Evolutionary conservation across 192 early-diverging fungal species (phyloP), one percentile per base, ranked within the genome.

Genomic region (Backusella tarrabulga): DNA sequence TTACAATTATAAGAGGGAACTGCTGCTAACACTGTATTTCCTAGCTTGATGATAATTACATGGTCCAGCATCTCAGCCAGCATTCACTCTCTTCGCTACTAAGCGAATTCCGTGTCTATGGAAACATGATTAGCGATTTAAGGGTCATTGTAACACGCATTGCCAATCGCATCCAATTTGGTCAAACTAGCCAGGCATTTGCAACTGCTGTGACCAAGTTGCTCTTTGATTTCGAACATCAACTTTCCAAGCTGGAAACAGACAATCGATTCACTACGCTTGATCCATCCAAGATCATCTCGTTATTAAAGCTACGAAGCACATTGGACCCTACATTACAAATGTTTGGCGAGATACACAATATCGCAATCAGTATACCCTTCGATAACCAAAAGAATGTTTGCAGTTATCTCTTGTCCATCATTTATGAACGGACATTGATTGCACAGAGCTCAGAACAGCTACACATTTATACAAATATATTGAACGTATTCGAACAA

Each of bases 141-240:
- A 63, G 78, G 63, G 21, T 34, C 15, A 29, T 56, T 54, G 46
- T 68, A 21, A 74, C 71, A 56, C 46, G 56, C 5, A 52, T 74
- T 15, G 34, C 34, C 17, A 77, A 54, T 21, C 46, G 63, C 66
- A 67, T 69, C n/a, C 29, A 69, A n/a, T 83, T 82, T 76, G 85
- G 85, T 12, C 80, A 82, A 70, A 86, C 85, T 1, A 70, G 72
- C n/a, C 85, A 86, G 46, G 83, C 85, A 5, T 86, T 86, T 77
- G 71, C 82, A 14, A 29, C 71, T 11, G 67, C 77, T 17, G 41
- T 86, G 7, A 17, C 63, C 9, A 71, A 69, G 11, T 54, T 72
- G 44, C 21, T 86, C 1, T 46, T 67, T 11, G 60, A 77, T 6
- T 84, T 86, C 54, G 78, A 84, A 34, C 34, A 40, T 19, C 50